Base-by-base conservation (phyloP, 805 yeast genomes). In the Blastobotrys americana region DNA sequence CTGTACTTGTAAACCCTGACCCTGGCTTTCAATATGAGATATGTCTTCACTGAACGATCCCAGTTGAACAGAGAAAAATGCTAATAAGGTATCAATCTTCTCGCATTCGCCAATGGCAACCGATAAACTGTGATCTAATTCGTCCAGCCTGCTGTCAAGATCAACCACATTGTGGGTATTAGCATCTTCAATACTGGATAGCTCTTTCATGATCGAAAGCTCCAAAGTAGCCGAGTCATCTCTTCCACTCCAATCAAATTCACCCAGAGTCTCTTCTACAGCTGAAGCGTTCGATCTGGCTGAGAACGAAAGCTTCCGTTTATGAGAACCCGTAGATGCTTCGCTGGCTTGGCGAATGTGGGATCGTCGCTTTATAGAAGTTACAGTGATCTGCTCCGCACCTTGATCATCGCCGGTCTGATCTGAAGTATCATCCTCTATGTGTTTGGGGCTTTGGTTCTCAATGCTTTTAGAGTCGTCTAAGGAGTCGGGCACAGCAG, bases 1-100 rank as follows among this genome's bases (percentile, higher is more conserved):
- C 53, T 80, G 81, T 4, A 89, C 82, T 63, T 89, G 96, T 15
- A 87, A 63, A 40, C 95, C 95, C 54, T 82, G 78, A 2, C 89
- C 80, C 57, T 82, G 84, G 28, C 71, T 69, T 57, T 87, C 95
- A 35, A 88, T 78, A 42, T 72, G 75, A 38, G 76, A 73, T 41
- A 89, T 77, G 48, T 84, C 90, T 2, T 77, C 77, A 10, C 80
- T 74, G 31, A 86, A 75, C 2, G 80, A 73, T 10, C 79, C 71
- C 40, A 82, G 63, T 49, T 81, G 84, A 51, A 80, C 79, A 13
- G 77, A 69, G 51, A 78, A 78, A 25, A 74, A 65, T 2, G 78
- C 72, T 43, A 82, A 61, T 13, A 73, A 61, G 1, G 80, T 77
- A 43, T 72, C 77, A 42, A 83, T 66, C 33, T 67, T 66, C 35